A percentile compares a stretch with the other conserved stretches of the same genome.
phyloP scores from a whole-genome alignment of 2,329 filamentous ascomycete genomes.

The Allantophomopsis lycopodina region DNA sequence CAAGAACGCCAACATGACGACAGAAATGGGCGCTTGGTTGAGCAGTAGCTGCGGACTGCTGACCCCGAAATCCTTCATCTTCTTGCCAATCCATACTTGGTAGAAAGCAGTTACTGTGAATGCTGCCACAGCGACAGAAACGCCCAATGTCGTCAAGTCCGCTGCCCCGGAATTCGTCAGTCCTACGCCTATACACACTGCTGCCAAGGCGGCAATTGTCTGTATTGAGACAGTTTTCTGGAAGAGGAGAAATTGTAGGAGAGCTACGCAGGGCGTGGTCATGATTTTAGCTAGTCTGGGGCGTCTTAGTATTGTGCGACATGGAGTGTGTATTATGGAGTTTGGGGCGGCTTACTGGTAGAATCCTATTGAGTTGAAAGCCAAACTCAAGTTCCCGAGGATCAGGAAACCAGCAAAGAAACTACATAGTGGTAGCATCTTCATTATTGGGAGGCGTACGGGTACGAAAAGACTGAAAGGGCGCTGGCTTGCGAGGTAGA shows the following conservation, averaged over 20 bases:
- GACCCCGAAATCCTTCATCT: constrained; percentile 28
- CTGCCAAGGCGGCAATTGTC: constrained; percentile 25
- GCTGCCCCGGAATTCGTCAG: constrained; percentile 26
- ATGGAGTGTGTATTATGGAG: neutral
- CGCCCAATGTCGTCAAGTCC: constrained; percentile 23
- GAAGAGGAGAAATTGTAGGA: constrained; percentile 29
- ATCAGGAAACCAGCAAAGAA: constrained; percentile 31
- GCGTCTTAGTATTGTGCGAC: neutral
- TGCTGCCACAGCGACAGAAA: constrained; percentile 25
- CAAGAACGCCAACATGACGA: constrained; percentile 25
- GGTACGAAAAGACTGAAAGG: constrained; percentile 29
- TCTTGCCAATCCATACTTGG: constrained; percentile 33
- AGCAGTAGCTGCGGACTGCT: constrained; percentile 27
- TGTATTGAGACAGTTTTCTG: constrained; percentile 24
- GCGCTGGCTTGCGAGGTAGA: constrained; percentile 24
- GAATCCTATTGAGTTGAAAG: constrained; percentile 30
- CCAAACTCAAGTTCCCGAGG: constrained; percentile 28
- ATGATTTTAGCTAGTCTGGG: constrained; percentile 28
- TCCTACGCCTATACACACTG: constrained; percentile 26
- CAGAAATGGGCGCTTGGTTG: constrained; percentile 30
- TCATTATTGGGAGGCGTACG: constrained; percentile 24
- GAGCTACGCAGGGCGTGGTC: constrained; percentile 29
- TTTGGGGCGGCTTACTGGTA: constrained; percentile 20
- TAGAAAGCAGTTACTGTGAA: constrained; percentile 30
- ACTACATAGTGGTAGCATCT: constrained; percentile 28